Evolutionary conservation across 2,329 filamentous ascomycete species (phyloP).

Genomic region (Aquanectria penicillioides): DNA sequence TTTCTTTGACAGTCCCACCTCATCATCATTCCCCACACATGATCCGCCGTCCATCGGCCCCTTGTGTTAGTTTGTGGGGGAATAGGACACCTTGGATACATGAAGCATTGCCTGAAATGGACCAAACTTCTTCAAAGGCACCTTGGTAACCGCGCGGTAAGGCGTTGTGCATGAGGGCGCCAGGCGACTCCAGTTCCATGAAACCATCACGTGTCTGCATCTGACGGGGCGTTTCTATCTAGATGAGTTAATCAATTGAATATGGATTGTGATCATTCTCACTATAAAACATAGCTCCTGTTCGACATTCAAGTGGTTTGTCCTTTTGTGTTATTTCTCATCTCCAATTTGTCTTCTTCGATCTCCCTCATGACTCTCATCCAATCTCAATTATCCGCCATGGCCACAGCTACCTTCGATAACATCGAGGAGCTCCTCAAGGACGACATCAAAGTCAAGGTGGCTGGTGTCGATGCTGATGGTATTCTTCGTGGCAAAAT

Average conservation of each 20-base stretch:
- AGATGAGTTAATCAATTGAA: too few species aligned
- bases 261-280: too few species aligned
- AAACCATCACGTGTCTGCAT: too few species aligned
- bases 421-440: slow-evolving; percentile 13
- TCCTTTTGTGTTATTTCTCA: not conserved
- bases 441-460: slow-evolving; percentile 23
- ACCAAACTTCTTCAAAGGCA: not conserved
- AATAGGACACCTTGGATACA: not conserved
- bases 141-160: not conserved
- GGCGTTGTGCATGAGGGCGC: too few species aligned
- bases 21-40: not conserved
- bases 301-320: too few species aligned
- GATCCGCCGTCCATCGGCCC: not conserved
- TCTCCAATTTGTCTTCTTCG: slow-evolving; percentile 1
- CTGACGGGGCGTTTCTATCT: too few species aligned
- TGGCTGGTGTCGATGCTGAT: slow-evolving; percentile 17
- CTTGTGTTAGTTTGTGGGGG: not conserved
- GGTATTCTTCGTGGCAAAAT: slow-evolving; percentile 21
- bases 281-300: too few species aligned
- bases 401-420: not conserved
- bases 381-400: not conserved
- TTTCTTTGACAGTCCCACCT: not conserved
- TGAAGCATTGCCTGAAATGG: not conserved
- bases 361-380: too few species aligned
- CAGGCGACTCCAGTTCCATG: too few species aligned